phyloP scores from a whole-genome alignment of 345 rosid genomes.

The Leavenworthia alabamica region DNA sequence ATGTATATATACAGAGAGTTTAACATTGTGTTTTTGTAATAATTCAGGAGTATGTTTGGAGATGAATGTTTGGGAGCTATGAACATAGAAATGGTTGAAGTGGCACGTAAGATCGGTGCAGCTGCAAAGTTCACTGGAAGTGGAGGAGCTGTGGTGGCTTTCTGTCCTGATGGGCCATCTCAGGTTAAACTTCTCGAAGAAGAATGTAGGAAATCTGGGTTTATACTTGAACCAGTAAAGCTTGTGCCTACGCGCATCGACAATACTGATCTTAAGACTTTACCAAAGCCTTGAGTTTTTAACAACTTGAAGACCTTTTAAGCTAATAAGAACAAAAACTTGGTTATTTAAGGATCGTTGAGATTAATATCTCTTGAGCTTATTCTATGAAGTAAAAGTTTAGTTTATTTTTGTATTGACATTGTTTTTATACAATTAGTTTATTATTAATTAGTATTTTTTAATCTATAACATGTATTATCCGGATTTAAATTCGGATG shows the following conservation, averaged over 20 bases:
- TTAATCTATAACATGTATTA: not conserved
- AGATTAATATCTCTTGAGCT: not conserved
- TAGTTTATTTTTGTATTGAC: not conserved
- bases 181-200: conserved; percentile 64
- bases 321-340: not conserved
- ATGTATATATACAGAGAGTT: not conserved
- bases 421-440: not conserved
- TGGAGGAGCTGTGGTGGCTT: conserved; percentile 81
- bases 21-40: not conserved
- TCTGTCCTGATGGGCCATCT: conserved; percentile 54
- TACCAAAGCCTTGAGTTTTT: conserved; percentile 10
- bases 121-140: conserved; percentile 85
- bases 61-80: conserved; percentile 60
- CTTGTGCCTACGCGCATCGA: conserved; percentile 40
- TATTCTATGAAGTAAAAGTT: not conserved
- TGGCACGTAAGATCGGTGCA: conserved; percentile 63
- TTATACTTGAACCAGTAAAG: conserved; percentile 47
- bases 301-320: not conserved
- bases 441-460: not conserved
- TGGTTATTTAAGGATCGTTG: not conserved
- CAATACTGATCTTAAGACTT: conserved; percentile 39
- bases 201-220: conserved; percentile 61
- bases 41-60: conserved; percentile 62
- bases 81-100: conserved; percentile 84
- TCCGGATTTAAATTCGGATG: not conserved